A percentile compares a stretch with the other conserved stretches of the same genome.
These are phyloP conservation scores for Termitomyces sp. DNA, from an alignment of 768 basidiomycete genomes.

Conservation along the genomic window DNA sequence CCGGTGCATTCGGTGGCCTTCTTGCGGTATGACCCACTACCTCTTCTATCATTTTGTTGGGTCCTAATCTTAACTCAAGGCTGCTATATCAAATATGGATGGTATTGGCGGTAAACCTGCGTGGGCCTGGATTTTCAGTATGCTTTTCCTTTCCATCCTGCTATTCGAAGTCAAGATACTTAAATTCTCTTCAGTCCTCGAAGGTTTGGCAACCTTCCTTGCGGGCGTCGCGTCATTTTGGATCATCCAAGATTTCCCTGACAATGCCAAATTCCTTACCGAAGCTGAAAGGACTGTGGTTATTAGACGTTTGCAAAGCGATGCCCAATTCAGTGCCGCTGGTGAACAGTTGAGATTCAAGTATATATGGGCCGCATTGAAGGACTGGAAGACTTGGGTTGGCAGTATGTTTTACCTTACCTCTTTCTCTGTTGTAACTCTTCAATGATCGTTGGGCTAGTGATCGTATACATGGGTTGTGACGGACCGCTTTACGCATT, in stretches of 20 bases:
- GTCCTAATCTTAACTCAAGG: conserved; percentile 21
- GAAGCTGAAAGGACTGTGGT: conserved; percentile 64
- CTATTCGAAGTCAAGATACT: neutral
- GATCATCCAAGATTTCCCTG: conserved; percentile 81
- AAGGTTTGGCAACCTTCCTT: conserved; percentile 64
- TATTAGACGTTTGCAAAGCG: conserved; percentile 57
- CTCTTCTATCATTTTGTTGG: conserved; percentile 6
- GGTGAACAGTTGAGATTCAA: conserved; percentile 57
- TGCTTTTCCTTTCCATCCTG: conserved; percentile 7
- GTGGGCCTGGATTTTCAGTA: conserved; percentile 70
- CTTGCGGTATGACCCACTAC: conserved; percentile 45
- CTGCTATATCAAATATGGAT: conserved; percentile 66
- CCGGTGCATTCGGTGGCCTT: conserved; percentile 78
- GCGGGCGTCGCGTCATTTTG: conserved; percentile 64
- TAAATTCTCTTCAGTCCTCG: conserved; percentile 35
- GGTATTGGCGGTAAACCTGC: conserved; percentile 64
- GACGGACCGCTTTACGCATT: conserved; percentile 75
- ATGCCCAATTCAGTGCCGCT: conserved; percentile 68
- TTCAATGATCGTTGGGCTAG: conserved; percentile 22
- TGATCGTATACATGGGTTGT: conserved; percentile 48
- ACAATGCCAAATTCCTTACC: conserved; percentile 72
- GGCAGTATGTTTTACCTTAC: conserved; percentile 29
- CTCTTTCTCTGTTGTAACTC: neutral
- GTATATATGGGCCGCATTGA: conserved; percentile 51
- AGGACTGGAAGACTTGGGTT: conserved; percentile 75